Conservation (phyloP, 805 yeast species). For the Debaryomyces castellii region DNA sequence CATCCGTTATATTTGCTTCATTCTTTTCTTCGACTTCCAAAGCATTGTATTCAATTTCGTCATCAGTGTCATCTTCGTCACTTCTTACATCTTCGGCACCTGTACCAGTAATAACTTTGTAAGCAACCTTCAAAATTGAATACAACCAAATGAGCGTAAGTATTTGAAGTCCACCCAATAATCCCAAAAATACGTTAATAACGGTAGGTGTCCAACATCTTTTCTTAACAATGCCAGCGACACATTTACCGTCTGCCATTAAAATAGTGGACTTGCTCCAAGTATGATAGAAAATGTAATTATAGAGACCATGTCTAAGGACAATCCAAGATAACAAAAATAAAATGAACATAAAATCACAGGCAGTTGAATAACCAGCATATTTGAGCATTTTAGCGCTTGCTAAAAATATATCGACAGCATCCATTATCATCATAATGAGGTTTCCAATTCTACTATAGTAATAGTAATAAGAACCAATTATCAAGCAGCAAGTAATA, state of each 20-base stretch:
- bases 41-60: slow-evolving; percentile 4
- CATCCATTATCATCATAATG: slow-evolving; percentile 77
- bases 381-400: slow-evolving; percentile 78
- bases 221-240: slow-evolving; percentile 28
- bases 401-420: slow-evolving; percentile 71
- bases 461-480: slow-evolving; percentile 72
- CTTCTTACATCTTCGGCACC: slow-evolving; percentile 87
- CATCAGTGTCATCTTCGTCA: slow-evolving; percentile 65
- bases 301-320: slow-evolving; percentile 72
- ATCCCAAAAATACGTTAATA: slow-evolving; percentile 47
- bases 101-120: slow-evolving; percentile 65
- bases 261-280: slow-evolving; percentile 34
- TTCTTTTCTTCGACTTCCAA: background rate
- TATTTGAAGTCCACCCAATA: slow-evolving; percentile 66
- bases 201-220: slow-evolving; percentile 52
- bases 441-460: slow-evolving; percentile 78
- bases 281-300: slow-evolving; percentile 63
- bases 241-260: slow-evolving; percentile 48
- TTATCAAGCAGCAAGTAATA: slow-evolving; percentile 64
- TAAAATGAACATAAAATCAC: slow-evolving; percentile 68
- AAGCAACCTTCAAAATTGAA: slow-evolving; percentile 68
- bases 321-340: slow-evolving; percentile 71
- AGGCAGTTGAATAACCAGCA: slow-evolving; percentile 54
- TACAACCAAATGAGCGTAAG: slow-evolving; percentile 72
- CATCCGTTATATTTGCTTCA: background rate